Evolutionary conservation across 2,329 filamentous ascomycete species (phyloP).

Genomic region (Pyricularia pennisetigena): DNA sequence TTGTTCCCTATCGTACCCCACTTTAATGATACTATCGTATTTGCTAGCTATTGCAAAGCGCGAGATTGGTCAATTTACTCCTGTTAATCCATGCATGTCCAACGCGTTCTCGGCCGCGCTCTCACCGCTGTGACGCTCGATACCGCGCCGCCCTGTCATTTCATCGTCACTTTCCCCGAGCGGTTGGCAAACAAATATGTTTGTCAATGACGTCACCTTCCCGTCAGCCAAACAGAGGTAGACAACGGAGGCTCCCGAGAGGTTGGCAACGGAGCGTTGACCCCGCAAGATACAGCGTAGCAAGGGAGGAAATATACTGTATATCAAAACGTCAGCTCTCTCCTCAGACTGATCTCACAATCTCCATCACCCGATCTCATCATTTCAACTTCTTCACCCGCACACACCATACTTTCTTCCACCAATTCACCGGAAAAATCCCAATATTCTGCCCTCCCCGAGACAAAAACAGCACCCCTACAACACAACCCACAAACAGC

Average conservation of each 20-base stretch:
- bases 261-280: not conserved
- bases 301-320: not conserved
- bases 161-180: not conserved
- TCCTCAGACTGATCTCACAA: not conserved
- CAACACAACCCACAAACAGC: not conserved
- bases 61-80: not conserved
- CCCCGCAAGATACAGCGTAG: not conserved
- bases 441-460: not conserved
- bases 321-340: not conserved
- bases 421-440: not conserved
- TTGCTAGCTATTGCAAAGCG: not conserved
- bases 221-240: not conserved
- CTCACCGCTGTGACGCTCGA: not conserved
- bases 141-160: not conserved
- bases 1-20: not conserved
- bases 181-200: not conserved
- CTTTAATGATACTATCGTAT: not conserved
- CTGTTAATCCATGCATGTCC: not conserved
- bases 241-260: not conserved
- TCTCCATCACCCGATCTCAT: not conserved
- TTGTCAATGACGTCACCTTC: not conserved
- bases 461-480: not conserved
- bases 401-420: not conserved
- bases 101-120: not conserved
- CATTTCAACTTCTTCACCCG: not conserved